Percentiles rank a stretch among this genome's conserved stretches.
phyloP scores from a whole-genome alignment of 2,329 filamentous ascomycete species.

The Endoconidiophora laricicola region DNA sequence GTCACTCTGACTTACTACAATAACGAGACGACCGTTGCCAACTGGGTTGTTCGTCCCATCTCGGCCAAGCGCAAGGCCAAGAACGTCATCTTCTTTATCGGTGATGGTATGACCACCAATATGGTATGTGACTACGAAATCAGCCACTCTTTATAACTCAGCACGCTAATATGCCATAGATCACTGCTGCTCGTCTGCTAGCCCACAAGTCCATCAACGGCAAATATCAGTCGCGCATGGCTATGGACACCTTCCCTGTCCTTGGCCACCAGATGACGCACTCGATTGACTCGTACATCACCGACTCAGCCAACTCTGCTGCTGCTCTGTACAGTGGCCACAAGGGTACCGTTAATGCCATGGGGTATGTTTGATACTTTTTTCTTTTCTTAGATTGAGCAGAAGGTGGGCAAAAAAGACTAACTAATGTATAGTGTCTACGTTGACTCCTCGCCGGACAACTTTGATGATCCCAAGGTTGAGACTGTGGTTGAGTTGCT shows the following conservation, averaged over 20 bases:
- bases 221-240: slow-evolving; percentile 59
- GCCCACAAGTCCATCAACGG: slow-evolving; percentile 73
- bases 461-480: slow-evolving; percentile 72
- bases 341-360: slow-evolving; percentile 68
- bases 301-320: slow-evolving; percentile 72
- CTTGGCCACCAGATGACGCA: slow-evolving; percentile 81
- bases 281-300: slow-evolving; percentile 72
- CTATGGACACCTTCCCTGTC: slow-evolving; percentile 72
- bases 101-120: slow-evolving; percentile 55
- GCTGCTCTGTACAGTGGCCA: slow-evolving; percentile 69
- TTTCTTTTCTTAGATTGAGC: background rate
- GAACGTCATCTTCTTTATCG: slow-evolving; percentile 76
- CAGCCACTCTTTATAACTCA: background rate
- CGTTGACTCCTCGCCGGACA: slow-evolving; percentile 54
- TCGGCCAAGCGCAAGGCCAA: slow-evolving; percentile 57
- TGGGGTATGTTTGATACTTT: slow-evolving; percentile 25
- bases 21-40: slow-evolving; percentile 52
- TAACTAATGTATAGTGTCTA: slow-evolving; percentile 36
- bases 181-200: slow-evolving; percentile 63
- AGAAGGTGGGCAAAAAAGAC: background rate
- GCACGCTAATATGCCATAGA: slow-evolving; percentile 20
- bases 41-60: slow-evolving; percentile 61
- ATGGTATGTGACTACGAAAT: slow-evolving; percentile 29
- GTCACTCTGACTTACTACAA: slow-evolving; percentile 63
- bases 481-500: slow-evolving; percentile 71